Conservation (phyloP, 2,329 filamentous ascomycete species). For the Knufia petricola region DNA sequence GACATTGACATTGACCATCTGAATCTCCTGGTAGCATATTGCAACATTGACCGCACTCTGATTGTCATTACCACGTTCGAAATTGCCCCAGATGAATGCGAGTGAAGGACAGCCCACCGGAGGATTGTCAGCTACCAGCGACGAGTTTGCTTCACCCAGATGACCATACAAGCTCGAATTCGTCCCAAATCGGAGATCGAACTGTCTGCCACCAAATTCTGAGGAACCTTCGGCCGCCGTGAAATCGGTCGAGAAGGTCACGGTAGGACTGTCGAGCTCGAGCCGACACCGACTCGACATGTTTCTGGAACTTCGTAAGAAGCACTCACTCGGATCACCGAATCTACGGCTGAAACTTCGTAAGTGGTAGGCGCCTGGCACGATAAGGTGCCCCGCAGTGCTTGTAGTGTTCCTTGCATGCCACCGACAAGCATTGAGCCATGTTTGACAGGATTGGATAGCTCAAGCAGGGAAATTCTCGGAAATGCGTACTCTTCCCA, state of each 20-base stretch:
- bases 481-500: constrained; percentile 20
- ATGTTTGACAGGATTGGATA: constrained; percentile 1
- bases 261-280: constrained; percentile 10
- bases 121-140: constrained; percentile 20
- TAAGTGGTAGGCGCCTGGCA: constrained; percentile 14
- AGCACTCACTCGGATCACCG: constrained; percentile 16
- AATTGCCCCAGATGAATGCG: constrained; percentile 21
- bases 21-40: constrained; percentile 22
- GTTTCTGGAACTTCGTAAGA: constrained; percentile 17
- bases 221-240: not conserved
- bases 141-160: constrained; percentile 16
- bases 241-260: constrained; percentile 14
- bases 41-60: constrained; percentile 18
- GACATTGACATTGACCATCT: constrained; percentile 16
- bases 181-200: constrained; percentile 20
- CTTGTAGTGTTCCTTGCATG: constrained; percentile 12
- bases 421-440: constrained; percentile 11
- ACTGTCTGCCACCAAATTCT: constrained; percentile 17
- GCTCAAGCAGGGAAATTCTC: constrained; percentile 13
- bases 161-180: constrained; percentile 17
- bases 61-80: constrained; percentile 14
- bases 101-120: constrained; percentile 21
- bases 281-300: constrained; percentile 15
- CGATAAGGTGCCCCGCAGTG: constrained; percentile 15
- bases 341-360: not conserved